A percentile compares a stretch with the other conserved stretches of the same genome.
These are phyloP conservation scores for Ormosia semicastrata DNA, from an alignment of 306 rosid genomes.

Conservation along the genomic window DNA sequence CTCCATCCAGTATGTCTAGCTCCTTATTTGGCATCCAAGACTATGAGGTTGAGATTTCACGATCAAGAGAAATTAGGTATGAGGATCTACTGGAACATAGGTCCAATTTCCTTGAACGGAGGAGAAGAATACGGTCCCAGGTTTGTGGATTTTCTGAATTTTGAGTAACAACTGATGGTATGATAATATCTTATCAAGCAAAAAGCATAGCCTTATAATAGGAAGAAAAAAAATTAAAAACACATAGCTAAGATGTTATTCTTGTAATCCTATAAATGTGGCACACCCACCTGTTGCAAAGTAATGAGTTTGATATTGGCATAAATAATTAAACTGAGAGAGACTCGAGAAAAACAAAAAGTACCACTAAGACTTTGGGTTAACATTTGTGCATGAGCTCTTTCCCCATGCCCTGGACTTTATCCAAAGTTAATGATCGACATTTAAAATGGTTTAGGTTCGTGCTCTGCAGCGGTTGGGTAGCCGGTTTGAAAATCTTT, in stretches of 20 bases:
- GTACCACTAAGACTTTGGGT: neutral
- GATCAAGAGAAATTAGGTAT: constrained; percentile 81
- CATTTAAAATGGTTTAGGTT: constrained; percentile 57
- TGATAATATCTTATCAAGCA: constrained; percentile 2
- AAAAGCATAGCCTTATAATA: neutral
- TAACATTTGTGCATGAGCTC: neutral
- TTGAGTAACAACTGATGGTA: neutral
- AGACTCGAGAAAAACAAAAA: neutral
- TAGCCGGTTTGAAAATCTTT: constrained; percentile 86
- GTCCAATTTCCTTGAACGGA: constrained; percentile 90
- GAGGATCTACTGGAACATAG: constrained; percentile 88
- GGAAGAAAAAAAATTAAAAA: neutral
- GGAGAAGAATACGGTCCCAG: constrained; percentile 98
- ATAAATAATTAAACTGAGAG: neutral
- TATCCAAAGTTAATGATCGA: constrained; percentile 14
- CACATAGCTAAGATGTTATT: neutral
- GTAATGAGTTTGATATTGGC: neutral
- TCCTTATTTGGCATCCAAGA: constrained; percentile 72
- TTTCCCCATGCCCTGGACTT: neutral
- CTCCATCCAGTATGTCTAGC: constrained; percentile 50
- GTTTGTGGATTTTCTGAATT: constrained; percentile 48
- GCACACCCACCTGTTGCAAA: neutral
- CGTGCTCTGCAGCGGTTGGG: constrained; percentile 99
- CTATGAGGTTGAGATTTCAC: constrained; percentile 67
- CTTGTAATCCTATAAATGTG: neutral